A percentile compares a stretch with the other conserved stretches of the same genome.
These are phyloP conservation scores for Tylopilus plumbeoviolaceoides DNA, from an alignment of 768 basidiomycete species.

Conservation along the genomic window DNA sequence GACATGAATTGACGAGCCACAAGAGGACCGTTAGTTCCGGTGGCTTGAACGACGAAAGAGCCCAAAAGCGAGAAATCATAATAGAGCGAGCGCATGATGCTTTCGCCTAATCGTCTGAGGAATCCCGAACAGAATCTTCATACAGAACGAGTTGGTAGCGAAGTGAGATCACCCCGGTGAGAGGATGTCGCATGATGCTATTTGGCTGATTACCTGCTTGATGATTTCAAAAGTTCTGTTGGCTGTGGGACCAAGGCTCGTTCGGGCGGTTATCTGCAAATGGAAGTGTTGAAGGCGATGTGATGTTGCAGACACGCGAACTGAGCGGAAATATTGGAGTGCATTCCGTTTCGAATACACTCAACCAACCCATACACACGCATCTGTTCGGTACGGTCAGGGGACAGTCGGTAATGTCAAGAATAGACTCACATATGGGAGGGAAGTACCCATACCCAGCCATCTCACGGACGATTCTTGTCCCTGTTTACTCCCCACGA, in stretches of 20 bases:
- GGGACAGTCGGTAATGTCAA: too few species aligned
- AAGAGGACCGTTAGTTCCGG: slow-evolving; percentile 11
- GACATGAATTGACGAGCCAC: slow-evolving; percentile 35
- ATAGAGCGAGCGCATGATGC: slow-evolving; percentile 33
- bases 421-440: neutral
- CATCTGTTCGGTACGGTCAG: neutral
- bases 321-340: neutral
- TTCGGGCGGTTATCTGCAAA: neutral
- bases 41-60: slow-evolving; percentile 16
- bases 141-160: slow-evolving; percentile 36
- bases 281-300: too few species aligned
- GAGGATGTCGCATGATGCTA: neutral
- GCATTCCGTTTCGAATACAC: neutral
- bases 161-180: slow-evolving; percentile 11
- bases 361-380: neutral
- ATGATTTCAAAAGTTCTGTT: neutral
- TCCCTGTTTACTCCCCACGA: neutral
- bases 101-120: slow-evolving; percentile 30
- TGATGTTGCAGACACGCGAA: neutral
- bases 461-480: neutral
- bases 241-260: neutral
- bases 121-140: slow-evolving; percentile 10
- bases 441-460: neutral
- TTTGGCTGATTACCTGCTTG: neutral
- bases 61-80: slow-evolving; percentile 27